A percentile compares a stretch with the other conserved stretches of the same genome.
phyloP scores from a whole-genome alignment of 148 eudicot genomes.

The Agrostemma githago region DNA sequence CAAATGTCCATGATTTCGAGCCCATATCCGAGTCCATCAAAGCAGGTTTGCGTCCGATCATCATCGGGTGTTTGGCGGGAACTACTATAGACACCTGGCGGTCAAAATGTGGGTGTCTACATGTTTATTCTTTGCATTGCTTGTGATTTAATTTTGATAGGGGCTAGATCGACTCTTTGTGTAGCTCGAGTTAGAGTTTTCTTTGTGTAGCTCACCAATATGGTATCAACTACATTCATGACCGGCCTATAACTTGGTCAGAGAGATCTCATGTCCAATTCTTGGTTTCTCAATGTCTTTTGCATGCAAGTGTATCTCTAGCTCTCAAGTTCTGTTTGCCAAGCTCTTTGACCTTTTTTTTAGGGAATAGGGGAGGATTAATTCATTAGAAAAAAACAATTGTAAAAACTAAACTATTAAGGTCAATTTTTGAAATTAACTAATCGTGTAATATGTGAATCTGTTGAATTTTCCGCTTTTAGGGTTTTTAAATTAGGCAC shows the following conservation, averaged over 20 bases:
- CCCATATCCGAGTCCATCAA: too few relatives aligned
- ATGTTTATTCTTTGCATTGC: too few relatives aligned
- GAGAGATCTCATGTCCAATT: conserved; percentile 5
- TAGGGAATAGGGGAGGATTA: not conserved
- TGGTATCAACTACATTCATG: not conserved
- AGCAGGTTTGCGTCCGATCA: too few relatives aligned
- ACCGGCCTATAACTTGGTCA: not conserved
- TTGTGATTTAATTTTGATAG: too few relatives aligned
- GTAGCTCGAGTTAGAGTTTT: not conserved
- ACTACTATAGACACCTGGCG: too few relatives aligned
- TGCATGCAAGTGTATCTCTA: conserved; percentile 3
- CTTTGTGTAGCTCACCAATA: not conserved
- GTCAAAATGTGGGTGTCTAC: too few relatives aligned
- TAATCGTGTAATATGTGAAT: too few relatives aligned
- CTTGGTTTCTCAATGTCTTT: not conserved
- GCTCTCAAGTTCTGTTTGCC: not conserved
- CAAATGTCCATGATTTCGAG: too few relatives aligned
- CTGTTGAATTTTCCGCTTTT: too few relatives aligned
- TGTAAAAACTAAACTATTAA: not conserved
- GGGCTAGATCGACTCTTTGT: too few relatives aligned
- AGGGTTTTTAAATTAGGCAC: too few relatives aligned
- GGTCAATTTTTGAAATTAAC: not conserved
- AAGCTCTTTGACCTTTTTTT: not conserved
- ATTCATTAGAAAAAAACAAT: not conserved
- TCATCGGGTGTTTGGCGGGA: too few relatives aligned